Evolutionary conservation across 129 eudicot species (phyloP).

Genomic region (Daucus carota): DH1_v3.0 NC_030383.2:46005501-46006000

Average conservation of each 20-base stretch:
- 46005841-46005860: constrained; percentile 3
- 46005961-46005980: constrained; percentile 24
- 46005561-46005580: constrained; percentile 14
- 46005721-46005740: neutral
- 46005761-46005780: neutral
- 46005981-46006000: constrained; percentile 10
- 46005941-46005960: constrained; percentile 41
- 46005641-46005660: constrained; percentile 13
- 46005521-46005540: constrained; percentile 18
- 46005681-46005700: constrained; percentile 25
- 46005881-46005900: constrained; percentile 12
- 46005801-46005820: constrained; percentile 7
- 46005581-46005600: constrained; percentile 11
- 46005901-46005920: constrained; percentile 14
- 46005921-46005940: constrained; percentile 20
- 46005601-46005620: neutral
- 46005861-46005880: constrained; percentile 21
- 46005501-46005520: neutral
- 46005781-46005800: neutral
- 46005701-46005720: constrained; percentile 6
- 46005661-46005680: constrained; percentile 5
- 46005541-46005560: neutral
- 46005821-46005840: constrained; percentile 9
- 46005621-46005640: constrained; percentile 12
- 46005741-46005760: neutral